phyloP scores from a whole-genome alignment of 768 basidiomycete genomes.

The Strobilomyces confusus region DNA sequence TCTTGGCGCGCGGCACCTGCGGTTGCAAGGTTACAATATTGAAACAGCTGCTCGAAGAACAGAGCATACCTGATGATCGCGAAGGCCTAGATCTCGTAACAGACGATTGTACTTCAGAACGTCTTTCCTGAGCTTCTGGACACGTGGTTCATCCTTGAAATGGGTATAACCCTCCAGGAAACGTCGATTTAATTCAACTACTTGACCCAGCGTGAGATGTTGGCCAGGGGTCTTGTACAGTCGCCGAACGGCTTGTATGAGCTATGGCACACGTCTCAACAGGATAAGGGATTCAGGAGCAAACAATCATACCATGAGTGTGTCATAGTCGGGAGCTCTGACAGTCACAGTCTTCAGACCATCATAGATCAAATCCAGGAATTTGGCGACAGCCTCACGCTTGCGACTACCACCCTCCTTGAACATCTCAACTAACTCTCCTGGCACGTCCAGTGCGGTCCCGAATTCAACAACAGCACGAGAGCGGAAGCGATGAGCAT shows the following conservation, averaged over 20 bases:
- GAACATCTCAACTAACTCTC: slow-evolving; percentile 84
- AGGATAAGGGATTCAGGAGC: neutral
- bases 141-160: slow-evolving; percentile 89
- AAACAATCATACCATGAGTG: slow-evolving; percentile 75
- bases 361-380: slow-evolving; percentile 90
- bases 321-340: slow-evolving; percentile 95
- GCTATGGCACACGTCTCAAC: slow-evolving; percentile 39
- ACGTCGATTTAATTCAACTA: slow-evolving; percentile 90
- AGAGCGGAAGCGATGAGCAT: slow-evolving; percentile 85
- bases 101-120: slow-evolving; percentile 89
- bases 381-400: slow-evolving; percentile 82
- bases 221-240: slow-evolving; percentile 94
- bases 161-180: slow-evolving; percentile 90
- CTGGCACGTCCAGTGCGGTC: slow-evolving; percentile 85
- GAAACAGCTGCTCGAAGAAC: neutral
- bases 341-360: slow-evolving; percentile 94
- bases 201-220: slow-evolving; percentile 90
- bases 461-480: slow-evolving; percentile 98
- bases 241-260: slow-evolving; percentile 92
- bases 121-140: slow-evolving; percentile 72
- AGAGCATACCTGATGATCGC: slow-evolving; percentile 79
- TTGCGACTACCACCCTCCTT: slow-evolving; percentile 85
- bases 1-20: slow-evolving; percentile 83
- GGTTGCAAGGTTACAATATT: neutral
- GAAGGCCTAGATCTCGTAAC: slow-evolving; percentile 83